Evolutionary conservation across 345 rosid genomes (phyloP).

Genomic region (Odontarrhena argentea): DNA sequence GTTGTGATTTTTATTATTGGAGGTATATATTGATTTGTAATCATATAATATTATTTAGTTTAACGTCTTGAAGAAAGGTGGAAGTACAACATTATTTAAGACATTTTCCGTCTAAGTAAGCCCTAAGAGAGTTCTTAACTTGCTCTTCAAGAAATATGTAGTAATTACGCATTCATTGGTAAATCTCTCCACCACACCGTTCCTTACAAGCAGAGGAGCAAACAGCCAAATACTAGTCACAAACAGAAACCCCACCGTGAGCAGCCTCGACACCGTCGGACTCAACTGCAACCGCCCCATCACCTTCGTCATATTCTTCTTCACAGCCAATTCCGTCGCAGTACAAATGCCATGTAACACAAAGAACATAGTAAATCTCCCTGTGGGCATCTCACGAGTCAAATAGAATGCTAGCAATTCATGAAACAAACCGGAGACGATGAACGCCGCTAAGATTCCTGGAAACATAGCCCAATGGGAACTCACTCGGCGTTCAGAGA

Average conservation of each 20-base stretch:
- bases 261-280: conserved; percentile 28
- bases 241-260: conserved; percentile 8
- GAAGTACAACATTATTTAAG: too few species aligned
- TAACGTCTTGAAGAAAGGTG: too few species aligned
- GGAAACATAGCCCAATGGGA: conserved; percentile 1
- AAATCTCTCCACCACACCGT: too few species aligned
- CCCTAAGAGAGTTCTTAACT: too few species aligned
- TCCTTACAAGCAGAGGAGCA: too few species aligned
- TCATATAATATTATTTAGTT: too few species aligned
- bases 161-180: too few species aligned
- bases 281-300: too few species aligned
- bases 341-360: conserved; percentile 36
- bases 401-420: conserved; percentile 31
- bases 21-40: too few species aligned
- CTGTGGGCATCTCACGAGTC: conserved; percentile 29
- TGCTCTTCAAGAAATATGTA: too few species aligned
- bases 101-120: too few species aligned
- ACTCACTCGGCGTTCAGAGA: background rate
- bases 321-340: conserved; percentile 26
- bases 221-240: background rate
- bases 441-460: conserved; percentile 17
- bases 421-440: conserved; percentile 34
- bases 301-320: background rate
- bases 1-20: too few species aligned
- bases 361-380: conserved; percentile 39